Base-by-base conservation (phyloP, 192 early-diverging fungal species). In the Funneliformis mosseae region DNA sequence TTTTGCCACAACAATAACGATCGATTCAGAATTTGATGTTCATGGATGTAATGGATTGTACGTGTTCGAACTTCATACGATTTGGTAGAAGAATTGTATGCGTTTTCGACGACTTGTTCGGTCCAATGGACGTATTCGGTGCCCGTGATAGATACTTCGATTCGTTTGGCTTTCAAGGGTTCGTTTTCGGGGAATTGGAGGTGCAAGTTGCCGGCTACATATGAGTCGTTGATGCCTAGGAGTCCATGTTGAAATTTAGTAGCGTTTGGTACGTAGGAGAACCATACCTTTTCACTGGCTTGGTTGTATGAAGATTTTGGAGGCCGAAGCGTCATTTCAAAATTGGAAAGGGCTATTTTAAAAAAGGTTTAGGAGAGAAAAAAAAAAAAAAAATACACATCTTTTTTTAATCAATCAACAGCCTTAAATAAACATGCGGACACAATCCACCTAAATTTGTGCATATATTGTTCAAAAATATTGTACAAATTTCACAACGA, bases 1-100 rank as follows among this genome's bases (percentile, higher is more conserved):
- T 50, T 75, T 28, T 75, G 12, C 74, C 74, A 75, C 8, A 75
- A 33, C 23, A 75, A 14, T 60, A 75, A 75, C 25, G 74, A 60
- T 60, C 23, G 50, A 55, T 75, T 60, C 25, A 60, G 50, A 75
- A 60, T 28, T 75, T 55, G n/a, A 16, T 38, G 10, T 59, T 59
- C 21, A 27, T 75, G 25, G 2, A 50, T 2, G 42, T 72, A 43
- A 43, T 72, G 70, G 8, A 72, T 43, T n/a, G 70, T 72, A 64
- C 18, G 18, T 0, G 27, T 8, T 4, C 8, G 27, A 4, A 18
- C 18, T n/a, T 27, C 27, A 23, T 33, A 74, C n/a, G 45, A 74
- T 55, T 25, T 74, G 8, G 25, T 39, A 6, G 5, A 5, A 18
- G 45, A 16, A 55, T 74, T 43, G 27, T 63, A 43, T 77, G 2